Evolutionary conservation across 192 early-diverging fungal species (phyloP).

Genomic region (Lobosporangium transversale): DNA sequence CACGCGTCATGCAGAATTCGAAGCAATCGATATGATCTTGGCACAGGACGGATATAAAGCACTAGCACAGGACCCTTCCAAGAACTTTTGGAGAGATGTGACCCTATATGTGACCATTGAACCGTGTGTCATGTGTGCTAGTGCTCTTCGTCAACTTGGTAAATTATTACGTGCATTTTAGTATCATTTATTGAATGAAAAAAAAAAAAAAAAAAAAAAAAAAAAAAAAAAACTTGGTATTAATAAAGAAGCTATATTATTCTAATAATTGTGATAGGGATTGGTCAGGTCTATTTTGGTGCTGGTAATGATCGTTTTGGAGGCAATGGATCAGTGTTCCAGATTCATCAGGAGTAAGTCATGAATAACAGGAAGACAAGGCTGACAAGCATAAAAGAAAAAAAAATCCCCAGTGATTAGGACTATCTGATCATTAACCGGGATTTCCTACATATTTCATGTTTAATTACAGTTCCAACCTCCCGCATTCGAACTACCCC

Average conservation of each 20-base stretch:
- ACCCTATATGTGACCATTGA: slow-evolving; percentile 97
- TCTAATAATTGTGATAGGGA: slow-evolving; percentile 58
- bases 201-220: too few species aligned
- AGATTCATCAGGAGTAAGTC: slow-evolving; percentile 77
- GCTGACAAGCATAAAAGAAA: not conserved
- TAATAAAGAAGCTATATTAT: too few species aligned
- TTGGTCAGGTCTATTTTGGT: slow-evolving; percentile 92
- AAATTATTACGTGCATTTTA: too few species aligned
- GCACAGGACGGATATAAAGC: slow-evolving; percentile 30
- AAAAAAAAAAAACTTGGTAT: too few species aligned
- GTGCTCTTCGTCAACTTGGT: slow-evolving; percentile 85
- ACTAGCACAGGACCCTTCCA: slow-evolving; percentile 28
- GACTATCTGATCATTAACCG: too few species aligned
- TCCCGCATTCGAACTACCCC: slow-evolving; percentile 61
- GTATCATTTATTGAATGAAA: too few species aligned
- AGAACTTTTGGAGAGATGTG: slow-evolving; percentile 46
- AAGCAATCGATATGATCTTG: slow-evolving; percentile 87
- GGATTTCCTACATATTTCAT: too few species aligned
- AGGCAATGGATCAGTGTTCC: slow-evolving; percentile 91
- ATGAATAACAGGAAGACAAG: too few species aligned
- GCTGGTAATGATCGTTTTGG: slow-evolving; percentile 96
- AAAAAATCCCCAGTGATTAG: too few species aligned
- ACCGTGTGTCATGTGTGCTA: slow-evolving; percentile 98
- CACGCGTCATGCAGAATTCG: slow-evolving; percentile 94
- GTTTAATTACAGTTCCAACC: slow-evolving; percentile 18